Evolutionary conservation across 768 basidiomycete species (phyloP).

Genomic region (Lactifluus subvellereus): DNA sequence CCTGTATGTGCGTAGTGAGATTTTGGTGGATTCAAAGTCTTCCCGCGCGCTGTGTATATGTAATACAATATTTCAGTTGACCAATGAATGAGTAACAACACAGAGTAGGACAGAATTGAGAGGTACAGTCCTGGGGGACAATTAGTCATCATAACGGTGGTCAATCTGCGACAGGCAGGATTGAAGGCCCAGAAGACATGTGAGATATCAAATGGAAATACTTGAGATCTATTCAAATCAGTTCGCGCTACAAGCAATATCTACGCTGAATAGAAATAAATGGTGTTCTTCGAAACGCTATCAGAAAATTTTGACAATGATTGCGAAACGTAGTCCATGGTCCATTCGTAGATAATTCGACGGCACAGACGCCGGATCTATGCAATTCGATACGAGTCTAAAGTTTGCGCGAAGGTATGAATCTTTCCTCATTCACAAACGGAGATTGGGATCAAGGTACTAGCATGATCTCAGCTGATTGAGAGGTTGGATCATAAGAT

Average conservation of each 20-base stretch:
- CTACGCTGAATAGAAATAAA: not conserved
- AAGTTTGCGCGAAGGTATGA: not conserved
- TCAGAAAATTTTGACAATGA: not conserved
- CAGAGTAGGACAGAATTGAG: not conserved
- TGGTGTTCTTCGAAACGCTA: not conserved
- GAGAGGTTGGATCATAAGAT: not conserved
- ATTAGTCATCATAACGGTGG: not conserved
- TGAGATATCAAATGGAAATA: not conserved
- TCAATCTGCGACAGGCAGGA: not conserved
- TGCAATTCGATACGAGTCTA: not conserved
- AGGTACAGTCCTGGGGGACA: not conserved
- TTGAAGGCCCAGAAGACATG: not conserved
- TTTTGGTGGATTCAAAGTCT: not conserved
- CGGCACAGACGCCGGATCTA: not conserved
- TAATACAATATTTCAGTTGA: not conserved
- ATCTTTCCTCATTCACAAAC: not conserved
- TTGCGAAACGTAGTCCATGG: not conserved
- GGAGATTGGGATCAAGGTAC: not conserved
- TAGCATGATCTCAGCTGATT: not conserved
- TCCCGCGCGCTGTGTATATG: not conserved
- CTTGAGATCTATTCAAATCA: not conserved
- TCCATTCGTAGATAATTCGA: not conserved
- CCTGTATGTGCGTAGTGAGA: not conserved
- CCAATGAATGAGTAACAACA: not conserved
- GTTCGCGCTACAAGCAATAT: not conserved